These are phyloP conservation scores for Pseudophaeomoniella oleicola DNA, from an alignment of 2,329 filamentous ascomycete genomes.

Conservation along the genomic window DNA sequence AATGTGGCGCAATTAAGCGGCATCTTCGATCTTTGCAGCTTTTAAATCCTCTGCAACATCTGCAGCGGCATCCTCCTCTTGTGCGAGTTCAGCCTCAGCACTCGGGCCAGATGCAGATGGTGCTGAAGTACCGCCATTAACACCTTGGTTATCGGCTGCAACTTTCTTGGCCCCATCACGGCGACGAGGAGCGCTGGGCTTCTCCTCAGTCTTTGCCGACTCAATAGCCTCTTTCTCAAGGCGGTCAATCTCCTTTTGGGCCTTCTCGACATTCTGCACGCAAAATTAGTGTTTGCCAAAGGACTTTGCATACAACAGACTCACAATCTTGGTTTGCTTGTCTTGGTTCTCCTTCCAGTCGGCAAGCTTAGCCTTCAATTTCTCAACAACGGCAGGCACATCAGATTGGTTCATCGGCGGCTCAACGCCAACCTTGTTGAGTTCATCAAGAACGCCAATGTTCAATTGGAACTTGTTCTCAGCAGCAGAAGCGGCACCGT, in stretches of 20 bases:
- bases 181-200: slow-evolving; percentile 21
- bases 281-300: too few relatives aligned
- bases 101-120: neutral
- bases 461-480: slow-evolving; percentile 65
- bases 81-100: slow-evolving; percentile 38
- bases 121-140: slow-evolving; percentile 35
- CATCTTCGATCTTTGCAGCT: slow-evolving; percentile 45
- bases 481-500: slow-evolving; percentile 32
- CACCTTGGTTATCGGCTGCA: slow-evolving; percentile 32
- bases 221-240: slow-evolving; percentile 59
- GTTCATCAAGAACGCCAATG: slow-evolving; percentile 82
- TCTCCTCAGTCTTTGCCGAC: slow-evolving; percentile 18
- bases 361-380: slow-evolving; percentile 81
- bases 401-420: slow-evolving; percentile 77
- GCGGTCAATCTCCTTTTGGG: slow-evolving; percentile 85
- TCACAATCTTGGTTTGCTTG: slow-evolving; percentile 76
- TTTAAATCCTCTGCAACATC: slow-evolving; percentile 47
- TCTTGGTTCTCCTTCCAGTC: slow-evolving; percentile 87
- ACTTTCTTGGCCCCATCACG: slow-evolving; percentile 39
- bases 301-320: slow-evolving; percentile 25
- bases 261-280: slow-evolving; percentile 83
- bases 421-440: slow-evolving; percentile 68
- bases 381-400: slow-evolving; percentile 65
- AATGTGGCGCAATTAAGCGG: too few relatives aligned
- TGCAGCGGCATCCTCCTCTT: slow-evolving; percentile 44